Base-by-base conservation (phyloP, 176 grass and related monocot species). In the Musa schizocarpa region DNA sequence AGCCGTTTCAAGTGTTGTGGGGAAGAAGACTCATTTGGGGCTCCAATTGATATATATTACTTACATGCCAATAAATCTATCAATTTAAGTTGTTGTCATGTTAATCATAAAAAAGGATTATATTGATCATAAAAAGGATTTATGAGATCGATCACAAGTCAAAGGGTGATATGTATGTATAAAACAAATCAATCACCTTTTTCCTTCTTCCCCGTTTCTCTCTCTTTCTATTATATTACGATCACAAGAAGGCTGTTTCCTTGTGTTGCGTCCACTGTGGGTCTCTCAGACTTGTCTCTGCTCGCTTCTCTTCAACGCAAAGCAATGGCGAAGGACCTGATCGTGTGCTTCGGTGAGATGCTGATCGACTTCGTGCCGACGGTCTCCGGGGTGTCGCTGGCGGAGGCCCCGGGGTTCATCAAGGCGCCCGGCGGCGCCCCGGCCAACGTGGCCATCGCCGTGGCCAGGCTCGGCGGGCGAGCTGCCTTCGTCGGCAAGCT, bases 341-440 rank as follows among this genome's bases (percentile, higher is more conserved):
- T 71, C 13, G 69, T 53, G 48, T 53, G 69, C 69, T 71, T 71
- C 34, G 69, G 69, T 43, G 69, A 71, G 69, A 71, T 71, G 69
- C 69, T 71, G 14, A 71, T 71, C 13, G 69, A 71, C 49, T 71
- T 71, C 49, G 69, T 71, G 13, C 69, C 69, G 17, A 71, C 69
- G 14, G 69, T 52, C 49, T 71, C 69, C 1, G 69, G 69, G 0
- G 43, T 71, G 49, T 71, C 69, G 14, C 48, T 71, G 29, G 34
- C 69, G 4, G 19, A 71, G 69, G 69, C 69, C 3, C 34, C 69
- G 17, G 69, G 69, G 14, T 71, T 71, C 34, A 71, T 71, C 48
- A 71, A 71, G 69, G 69, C 69, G 14, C 69, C 69, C 34, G 69
- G 69, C 17, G 69, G 69, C 8, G 69, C 69, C 9, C 69, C 69